Evolutionary conservation across 2,329 filamentous ascomycete genomes (phyloP).

Genomic region (Diplodia corticola): DNA sequence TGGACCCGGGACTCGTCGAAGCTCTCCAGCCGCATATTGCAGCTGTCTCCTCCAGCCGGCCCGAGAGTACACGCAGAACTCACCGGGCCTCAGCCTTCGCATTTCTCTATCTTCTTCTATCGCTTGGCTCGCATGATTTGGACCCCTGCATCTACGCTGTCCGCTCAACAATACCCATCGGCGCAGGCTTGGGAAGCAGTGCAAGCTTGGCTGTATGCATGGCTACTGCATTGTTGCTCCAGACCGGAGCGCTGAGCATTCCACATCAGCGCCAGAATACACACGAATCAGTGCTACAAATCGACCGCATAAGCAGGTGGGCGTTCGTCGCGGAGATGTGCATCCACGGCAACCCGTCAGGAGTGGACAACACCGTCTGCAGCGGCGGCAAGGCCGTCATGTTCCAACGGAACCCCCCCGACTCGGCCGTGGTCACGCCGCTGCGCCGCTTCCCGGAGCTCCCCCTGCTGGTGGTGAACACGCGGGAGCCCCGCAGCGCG

Average conservation of each 20-base stretch:
- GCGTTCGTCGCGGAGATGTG: slow-evolving; percentile 96
- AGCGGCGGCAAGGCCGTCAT: slow-evolving; percentile 92
- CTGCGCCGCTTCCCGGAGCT: slow-evolving; percentile 89
- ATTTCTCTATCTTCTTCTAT: slow-evolving; percentile 92
- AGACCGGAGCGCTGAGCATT: slow-evolving; percentile 83
- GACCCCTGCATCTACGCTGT: slow-evolving; percentile 85
- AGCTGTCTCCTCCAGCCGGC: slow-evolving; percentile 64
- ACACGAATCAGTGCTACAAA: slow-evolving; percentile 82
- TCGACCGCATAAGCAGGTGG: slow-evolving; percentile 96
- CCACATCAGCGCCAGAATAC: slow-evolving; percentile 88
- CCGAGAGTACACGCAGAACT: slow-evolving; percentile 75
- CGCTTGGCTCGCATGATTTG: slow-evolving; percentile 75
- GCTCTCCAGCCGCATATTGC: slow-evolving; percentile 78
- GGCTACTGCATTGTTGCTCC: slow-evolving; percentile 73
- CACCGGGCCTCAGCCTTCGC: slow-evolving; percentile 78
- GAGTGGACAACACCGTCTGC: slow-evolving; percentile 94
- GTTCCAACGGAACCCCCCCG: slow-evolving; percentile 78
- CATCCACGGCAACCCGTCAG: slow-evolving; percentile 94
- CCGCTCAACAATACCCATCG: slow-evolving; percentile 90
- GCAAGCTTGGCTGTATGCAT: slow-evolving; percentile 90
- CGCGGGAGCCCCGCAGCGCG: slow-evolving; percentile 83
- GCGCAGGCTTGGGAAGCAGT: slow-evolving; percentile 87
- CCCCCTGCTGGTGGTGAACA: slow-evolving; percentile 86
- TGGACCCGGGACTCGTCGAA: slow-evolving; percentile 79
- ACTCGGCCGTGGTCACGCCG: slow-evolving; percentile 73